Conservation (phyloP, 495 filamentous ascomycete species). For the Podospora sp. region DNA sequence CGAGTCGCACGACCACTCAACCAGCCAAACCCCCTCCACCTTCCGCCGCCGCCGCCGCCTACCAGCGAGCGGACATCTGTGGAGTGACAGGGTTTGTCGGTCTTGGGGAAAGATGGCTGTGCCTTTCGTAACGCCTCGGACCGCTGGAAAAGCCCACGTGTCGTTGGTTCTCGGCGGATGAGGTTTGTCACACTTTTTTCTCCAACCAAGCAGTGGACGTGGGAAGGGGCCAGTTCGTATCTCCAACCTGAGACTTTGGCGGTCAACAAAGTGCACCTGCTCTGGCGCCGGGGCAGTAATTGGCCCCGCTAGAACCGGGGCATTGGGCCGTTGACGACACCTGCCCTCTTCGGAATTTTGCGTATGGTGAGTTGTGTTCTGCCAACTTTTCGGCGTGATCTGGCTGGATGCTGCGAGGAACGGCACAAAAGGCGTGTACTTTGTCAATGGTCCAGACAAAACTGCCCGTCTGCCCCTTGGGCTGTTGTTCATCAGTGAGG, state of each 20-base stretch:
- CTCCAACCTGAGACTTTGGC: neutral
- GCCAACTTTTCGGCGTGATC: neutral
- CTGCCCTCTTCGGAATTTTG: neutral
- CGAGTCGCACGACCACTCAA: constrained; percentile 10
- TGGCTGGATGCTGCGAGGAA: neutral
- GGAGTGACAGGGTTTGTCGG: neutral
- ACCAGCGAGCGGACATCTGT: neutral
- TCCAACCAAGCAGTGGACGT: neutral
- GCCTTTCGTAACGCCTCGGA: constrained; percentile 8
- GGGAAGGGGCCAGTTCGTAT: neutral
- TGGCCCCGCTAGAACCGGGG: neutral
- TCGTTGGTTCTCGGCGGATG: constrained; percentile 8
- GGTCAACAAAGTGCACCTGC: neutral
- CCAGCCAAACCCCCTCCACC: neutral
- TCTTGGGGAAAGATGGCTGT: constrained; percentile 6
- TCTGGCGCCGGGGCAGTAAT: neutral
- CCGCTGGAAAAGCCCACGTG: constrained; percentile 7
- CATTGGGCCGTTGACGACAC: neutral
- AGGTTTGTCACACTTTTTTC: constrained; percentile 14
- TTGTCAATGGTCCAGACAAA: no score
- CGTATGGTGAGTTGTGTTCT: neutral
- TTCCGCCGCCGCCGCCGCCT: neutral
- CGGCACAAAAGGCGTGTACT: neutral
- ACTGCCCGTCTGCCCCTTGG: no score
- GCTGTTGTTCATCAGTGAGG: neutral